phyloP scores from a whole-genome alignment of 2,329 filamentous ascomycete species.

The Anthostomella pinea region DNA sequence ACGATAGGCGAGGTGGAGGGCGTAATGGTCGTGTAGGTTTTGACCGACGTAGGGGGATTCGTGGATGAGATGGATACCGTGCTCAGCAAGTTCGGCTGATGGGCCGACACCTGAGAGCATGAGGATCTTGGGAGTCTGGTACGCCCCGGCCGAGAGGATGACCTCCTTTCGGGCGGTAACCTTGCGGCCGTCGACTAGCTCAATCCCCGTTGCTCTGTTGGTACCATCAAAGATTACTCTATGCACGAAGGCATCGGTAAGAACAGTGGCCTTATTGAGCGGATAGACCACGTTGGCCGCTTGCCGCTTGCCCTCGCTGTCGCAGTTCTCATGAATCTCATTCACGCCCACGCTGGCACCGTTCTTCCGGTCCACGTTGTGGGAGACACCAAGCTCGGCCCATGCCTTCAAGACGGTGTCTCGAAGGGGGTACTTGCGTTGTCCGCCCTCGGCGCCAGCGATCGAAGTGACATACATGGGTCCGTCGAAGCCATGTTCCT shows the following conservation, averaged over 20 bases:
- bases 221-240: constrained; percentile 12
- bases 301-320: constrained; percentile 20
- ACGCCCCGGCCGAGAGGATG: constrained; percentile 31
- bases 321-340: constrained; percentile 28
- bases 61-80: constrained; percentile 33
- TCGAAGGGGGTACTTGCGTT: constrained; percentile 33
- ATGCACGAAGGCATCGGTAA: constrained; percentile 18
- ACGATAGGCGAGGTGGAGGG: constrained; percentile 22
- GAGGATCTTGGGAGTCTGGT: constrained; percentile 32
- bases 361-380: constrained; percentile 27
- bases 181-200: constrained; percentile 30
- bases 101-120: constrained; percentile 36
- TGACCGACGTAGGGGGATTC: constrained; percentile 28
- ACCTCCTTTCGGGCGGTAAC: constrained; percentile 30
- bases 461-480: constrained; percentile 25
- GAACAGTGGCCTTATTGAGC: constrained; percentile 16
- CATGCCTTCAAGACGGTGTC: constrained; percentile 30
- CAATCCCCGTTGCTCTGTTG: constrained; percentile 41
- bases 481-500: constrained; percentile 28
- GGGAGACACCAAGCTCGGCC: constrained; percentile 28
- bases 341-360: constrained; percentile 32
- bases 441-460: constrained; percentile 17
- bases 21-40: constrained; percentile 28
- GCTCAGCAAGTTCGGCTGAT: constrained; percentile 24
- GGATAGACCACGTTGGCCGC: constrained; percentile 20